A percentile compares a stretch with the other conserved stretches of the same genome.
These are phyloP conservation scores for Macrolepiota fuliginosa DNA, from an alignment of 768 basidiomycete genomes.

Conservation along the genomic window DNA sequence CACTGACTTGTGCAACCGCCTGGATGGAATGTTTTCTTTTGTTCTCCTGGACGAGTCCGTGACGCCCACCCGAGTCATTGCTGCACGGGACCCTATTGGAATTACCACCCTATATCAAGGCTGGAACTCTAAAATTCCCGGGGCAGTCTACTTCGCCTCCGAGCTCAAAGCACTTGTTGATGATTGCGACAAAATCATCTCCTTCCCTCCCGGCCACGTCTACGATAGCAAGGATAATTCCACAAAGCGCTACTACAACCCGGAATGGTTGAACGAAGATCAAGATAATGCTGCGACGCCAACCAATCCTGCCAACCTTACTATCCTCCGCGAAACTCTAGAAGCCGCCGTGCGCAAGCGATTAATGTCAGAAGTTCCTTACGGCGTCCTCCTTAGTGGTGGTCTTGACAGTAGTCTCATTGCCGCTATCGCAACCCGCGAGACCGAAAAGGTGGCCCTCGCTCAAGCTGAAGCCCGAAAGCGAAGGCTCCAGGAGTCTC, in stretches of 20 bases:
- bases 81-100: conserved; percentile 95
- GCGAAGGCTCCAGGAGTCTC: conserved; percentile 49
- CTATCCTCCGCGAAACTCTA: conserved; percentile 71
- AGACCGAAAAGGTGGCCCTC: conserved; percentile 87
- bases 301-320: conserved; percentile 59
- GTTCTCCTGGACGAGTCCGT: conserved; percentile 93
- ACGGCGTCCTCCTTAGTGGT: conserved; percentile 93
- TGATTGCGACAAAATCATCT: conserved; percentile 91
- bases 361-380: conserved; percentile 98
- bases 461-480: conserved; percentile 74
- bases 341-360: conserved; percentile 93
- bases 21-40: conserved; percentile 99
- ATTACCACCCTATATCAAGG: conserved; percentile 99
- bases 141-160: conserved; percentile 87
- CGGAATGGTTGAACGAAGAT: conserved; percentile 90
- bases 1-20: conserved; percentile 69
- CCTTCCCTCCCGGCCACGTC: conserved; percentile 97
- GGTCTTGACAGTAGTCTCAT: conserved; percentile 96
- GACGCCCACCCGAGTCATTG: conserved; percentile 86
- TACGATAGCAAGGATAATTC: conserved; percentile 84
- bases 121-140: conserved; percentile 81
- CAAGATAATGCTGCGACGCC: conserved; percentile 61
- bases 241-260: conserved; percentile 82
- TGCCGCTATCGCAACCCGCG: conserved; percentile 90
- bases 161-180: conserved; percentile 91